Evolutionary conservation across 495 filamentous ascomycete species (phyloP).

Genomic region (Beverwykella pulmonaria): DNA sequence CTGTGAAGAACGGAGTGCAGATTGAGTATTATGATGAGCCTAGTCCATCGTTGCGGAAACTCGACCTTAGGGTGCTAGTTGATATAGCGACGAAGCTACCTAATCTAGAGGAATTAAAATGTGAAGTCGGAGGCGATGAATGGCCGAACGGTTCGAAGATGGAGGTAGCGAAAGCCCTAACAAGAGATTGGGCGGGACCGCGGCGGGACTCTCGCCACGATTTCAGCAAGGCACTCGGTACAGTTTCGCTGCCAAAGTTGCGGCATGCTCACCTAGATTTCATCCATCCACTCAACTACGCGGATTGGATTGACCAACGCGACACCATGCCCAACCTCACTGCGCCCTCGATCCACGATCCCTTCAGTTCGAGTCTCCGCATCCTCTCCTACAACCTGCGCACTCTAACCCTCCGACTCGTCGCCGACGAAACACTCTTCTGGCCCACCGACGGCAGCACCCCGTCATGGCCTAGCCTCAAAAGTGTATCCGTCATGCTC

Average conservation of each 20-base stretch:
- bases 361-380: conserved; percentile 14
- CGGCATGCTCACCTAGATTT: conserved; percentile 1
- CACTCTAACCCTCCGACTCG: neutral
- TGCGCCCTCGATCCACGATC: neutral
- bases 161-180: neutral
- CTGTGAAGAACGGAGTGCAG: neutral
- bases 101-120: neutral
- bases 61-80: conserved; percentile 7
- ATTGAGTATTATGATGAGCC: neutral
- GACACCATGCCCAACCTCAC: conserved; percentile 3
- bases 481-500: conserved; percentile 11
- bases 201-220: conserved; percentile 12
- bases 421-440: conserved; percentile 12
- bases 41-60: neutral
- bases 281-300: neutral
- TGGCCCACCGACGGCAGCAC: conserved; percentile 9
- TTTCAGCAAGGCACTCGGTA: conserved; percentile 11
- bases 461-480: conserved; percentile 7
- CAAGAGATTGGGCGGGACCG: neutral
- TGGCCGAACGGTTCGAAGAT: neutral
- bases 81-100: neutral
- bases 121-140: neutral
- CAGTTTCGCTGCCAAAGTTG: neutral
- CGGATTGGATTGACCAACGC: neutral
- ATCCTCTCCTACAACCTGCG: conserved; percentile 10